Evolutionary conservation across 2,329 filamentous ascomycete species (phyloP), one percentile per base, ranked within the genome.

Genomic region (Zelopaecilomyces penicillatus): DNA sequence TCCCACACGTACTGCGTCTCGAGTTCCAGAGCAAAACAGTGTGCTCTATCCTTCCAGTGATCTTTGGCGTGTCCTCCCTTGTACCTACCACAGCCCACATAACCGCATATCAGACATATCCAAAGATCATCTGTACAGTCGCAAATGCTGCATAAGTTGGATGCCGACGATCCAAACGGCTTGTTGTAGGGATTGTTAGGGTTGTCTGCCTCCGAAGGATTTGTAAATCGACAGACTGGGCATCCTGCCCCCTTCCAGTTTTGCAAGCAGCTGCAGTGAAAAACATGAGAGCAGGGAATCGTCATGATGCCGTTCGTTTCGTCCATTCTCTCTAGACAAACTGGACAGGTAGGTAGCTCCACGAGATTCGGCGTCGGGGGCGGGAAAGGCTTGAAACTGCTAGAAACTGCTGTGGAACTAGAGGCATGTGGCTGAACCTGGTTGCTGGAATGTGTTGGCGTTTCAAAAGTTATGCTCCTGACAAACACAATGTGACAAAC

Each of bases 261-360:
- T 58, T 95, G 87, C 1, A 98, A 73, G 65, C 93, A 98, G 2
- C 84, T 90, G 60, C 93, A 97, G 63, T 98, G 93, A 60, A 98
- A 98, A 42, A 97, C 88, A 57, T 98, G 93, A 58, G 97, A 91
- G 61, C 93, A 98, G 30, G 94, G 83, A 35, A 97, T 97, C 1
- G 93, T 98, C 60, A 98, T 79, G 3, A 98, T 73, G 0, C 93
- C 93, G 0, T 89, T 94, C 0, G 90, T 96, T 62, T 97, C 91
- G 58, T 98, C 93, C 93, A 98, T 98, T 39, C 91, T 83, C 63
- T 98, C 93, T 5, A 98, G 75, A 54, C 93, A 98, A 7, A 98
- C 93, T 0, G 93, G 90, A 52, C 93, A 98, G 1, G 93, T 97
- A 2, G 93, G 93, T 9, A 98, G 71, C 66, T 98, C 93, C 43